phyloP scores from a whole-genome alignment of 2,329 filamentous ascomycete species.

The Sporothrix variecibatus region DNA sequence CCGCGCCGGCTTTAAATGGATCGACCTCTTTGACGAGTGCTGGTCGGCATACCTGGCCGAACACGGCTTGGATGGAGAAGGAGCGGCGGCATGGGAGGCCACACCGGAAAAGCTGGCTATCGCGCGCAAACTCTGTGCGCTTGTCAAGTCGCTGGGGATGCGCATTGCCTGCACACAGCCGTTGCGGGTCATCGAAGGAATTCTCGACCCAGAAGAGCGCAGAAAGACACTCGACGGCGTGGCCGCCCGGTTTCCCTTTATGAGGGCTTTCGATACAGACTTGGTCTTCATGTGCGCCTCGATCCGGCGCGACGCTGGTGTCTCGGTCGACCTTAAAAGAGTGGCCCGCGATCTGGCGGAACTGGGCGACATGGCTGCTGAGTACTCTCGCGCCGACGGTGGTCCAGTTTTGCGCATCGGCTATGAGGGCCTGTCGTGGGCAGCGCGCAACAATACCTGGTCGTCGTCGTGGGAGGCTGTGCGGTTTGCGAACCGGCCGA shows the following conservation, averaged over 20 bases:
- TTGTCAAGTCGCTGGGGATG: neutral
- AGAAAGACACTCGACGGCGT: neutral
- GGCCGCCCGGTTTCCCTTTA: conserved; percentile 12
- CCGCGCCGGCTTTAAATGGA: neutral
- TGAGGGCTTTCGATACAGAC: conserved; percentile 9
- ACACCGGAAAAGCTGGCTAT: neutral
- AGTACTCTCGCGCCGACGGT: neutral
- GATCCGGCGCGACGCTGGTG: conserved; percentile 15
- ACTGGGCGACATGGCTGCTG: conserved; percentile 15
- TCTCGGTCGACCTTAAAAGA: neutral
- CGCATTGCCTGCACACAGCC: conserved; percentile 14
- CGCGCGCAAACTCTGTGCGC: neutral
- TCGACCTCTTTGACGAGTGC: conserved; percentile 18
- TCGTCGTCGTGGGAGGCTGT: conserved; percentile 10
- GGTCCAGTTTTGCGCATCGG: neutral
- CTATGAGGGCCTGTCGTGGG: conserved; percentile 17
- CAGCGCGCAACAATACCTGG: conserved; percentile 12
- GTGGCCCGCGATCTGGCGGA: conserved; percentile 9
- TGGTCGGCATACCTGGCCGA: conserved; percentile 10
- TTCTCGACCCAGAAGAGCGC: neutral
- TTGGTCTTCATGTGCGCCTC: conserved; percentile 4
- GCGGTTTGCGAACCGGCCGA: conserved; percentile 11
- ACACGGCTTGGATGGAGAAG: neutral
- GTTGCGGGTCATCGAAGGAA: conserved; percentile 1
- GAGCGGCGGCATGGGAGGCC: neutral